Evolutionary conservation across 352 stramenopile species (phyloP).

Genomic region (Globisporangium orthogonon): DNA sequence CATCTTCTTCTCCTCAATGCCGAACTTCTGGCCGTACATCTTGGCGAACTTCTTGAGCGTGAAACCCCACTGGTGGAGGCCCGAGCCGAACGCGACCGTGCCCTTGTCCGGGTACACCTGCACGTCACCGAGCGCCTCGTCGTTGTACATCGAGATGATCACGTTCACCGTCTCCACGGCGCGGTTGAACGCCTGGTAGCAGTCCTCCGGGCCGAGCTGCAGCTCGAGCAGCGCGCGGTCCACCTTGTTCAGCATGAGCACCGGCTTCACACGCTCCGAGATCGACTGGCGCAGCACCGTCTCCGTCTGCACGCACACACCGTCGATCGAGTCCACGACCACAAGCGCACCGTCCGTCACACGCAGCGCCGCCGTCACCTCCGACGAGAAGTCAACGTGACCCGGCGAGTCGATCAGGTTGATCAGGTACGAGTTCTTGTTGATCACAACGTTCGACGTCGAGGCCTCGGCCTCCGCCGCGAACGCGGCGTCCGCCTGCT

Average conservation of each 20-base stretch:
- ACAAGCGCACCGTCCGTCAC: conserved; percentile 99
- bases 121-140: conserved; percentile 94
- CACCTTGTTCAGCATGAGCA: conserved; percentile 99
- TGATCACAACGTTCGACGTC: conserved; percentile 87
- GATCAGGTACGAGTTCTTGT: conserved; percentile 98
- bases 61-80: conserved; percentile 99
- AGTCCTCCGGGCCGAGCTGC: conserved; percentile 97
- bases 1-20: conserved; percentile 98
- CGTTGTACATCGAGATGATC: conserved; percentile 99
- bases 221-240: conserved; percentile 98
- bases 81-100: conserved; percentile 98
- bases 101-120: conserved; percentile 98
- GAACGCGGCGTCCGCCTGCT: conserved; percentile 25
- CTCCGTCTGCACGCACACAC: conserved; percentile 99
- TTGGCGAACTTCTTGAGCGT: conserved; percentile 98
- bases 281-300: conserved; percentile 99
- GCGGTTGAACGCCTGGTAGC: conserved; percentile 98
- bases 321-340: conserved; percentile 99
- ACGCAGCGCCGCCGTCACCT: conserved; percentile 98
- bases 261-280: conserved; percentile 95
- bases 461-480: conserved; percentile 19
- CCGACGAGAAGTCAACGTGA: conserved; percentile 99
- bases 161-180: conserved; percentile 99
- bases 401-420: conserved; percentile 99
- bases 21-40: conserved; percentile 99